Evolutionary conservation across 2,329 filamentous ascomycete species (phyloP).

Genomic region (Colletotrichum spaethianum): DNA sequence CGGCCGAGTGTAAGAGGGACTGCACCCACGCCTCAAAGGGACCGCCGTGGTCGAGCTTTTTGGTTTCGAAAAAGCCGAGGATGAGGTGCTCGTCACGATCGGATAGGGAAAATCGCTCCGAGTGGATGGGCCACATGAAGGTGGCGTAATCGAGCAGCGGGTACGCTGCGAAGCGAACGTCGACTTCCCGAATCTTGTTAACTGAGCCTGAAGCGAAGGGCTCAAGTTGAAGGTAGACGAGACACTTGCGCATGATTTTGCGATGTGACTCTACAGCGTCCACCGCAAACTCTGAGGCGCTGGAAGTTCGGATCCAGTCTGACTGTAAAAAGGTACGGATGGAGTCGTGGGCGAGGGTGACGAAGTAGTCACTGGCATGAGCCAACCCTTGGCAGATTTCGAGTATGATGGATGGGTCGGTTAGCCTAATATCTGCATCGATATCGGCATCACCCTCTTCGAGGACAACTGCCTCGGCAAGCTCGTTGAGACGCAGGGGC

Average conservation of each 20-base stretch:
- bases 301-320: constrained; percentile 41
- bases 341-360: constrained; percentile 46
- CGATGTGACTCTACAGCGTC: constrained; percentile 37
- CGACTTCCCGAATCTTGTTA: background rate
- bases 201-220: constrained; percentile 42
- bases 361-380: constrained; percentile 24
- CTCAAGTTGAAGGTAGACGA: constrained; percentile 43
- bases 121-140: constrained; percentile 45
- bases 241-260: constrained; percentile 45
- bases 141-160: constrained; percentile 43
- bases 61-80: constrained; percentile 44
- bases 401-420: constrained; percentile 40
- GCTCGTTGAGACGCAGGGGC: constrained; percentile 44
- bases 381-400: constrained; percentile 45
- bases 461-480: constrained; percentile 48
- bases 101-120: constrained; percentile 31
- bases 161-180: constrained; percentile 24
- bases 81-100: constrained; percentile 40
- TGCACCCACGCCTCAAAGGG: constrained; percentile 47
- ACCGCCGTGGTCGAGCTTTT: constrained; percentile 38
- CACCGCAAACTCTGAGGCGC: constrained; percentile 43
- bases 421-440: constrained; percentile 46
- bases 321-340: constrained; percentile 44
- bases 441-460: constrained; percentile 45
- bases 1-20: constrained; percentile 36